These are phyloP conservation scores for Pontederia paniculata DNA, from an alignment of 176 grass and related monocot genomes.

Conservation along the genomic window DNA sequence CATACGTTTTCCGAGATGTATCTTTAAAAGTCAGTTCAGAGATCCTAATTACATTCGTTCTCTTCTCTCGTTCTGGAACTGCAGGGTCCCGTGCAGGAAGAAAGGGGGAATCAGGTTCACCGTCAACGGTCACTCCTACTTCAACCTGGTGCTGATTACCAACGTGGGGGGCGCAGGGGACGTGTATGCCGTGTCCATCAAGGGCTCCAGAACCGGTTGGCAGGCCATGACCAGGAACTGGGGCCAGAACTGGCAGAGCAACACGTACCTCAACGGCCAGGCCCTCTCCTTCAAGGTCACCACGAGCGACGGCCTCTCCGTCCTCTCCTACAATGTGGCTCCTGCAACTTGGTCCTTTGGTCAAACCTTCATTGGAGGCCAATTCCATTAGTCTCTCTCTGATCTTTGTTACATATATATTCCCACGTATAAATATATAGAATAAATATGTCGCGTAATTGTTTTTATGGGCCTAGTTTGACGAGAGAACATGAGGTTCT, in stretches of 20 bases:
- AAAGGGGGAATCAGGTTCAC: conserved; percentile 20
- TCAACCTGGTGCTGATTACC: conserved; percentile 21
- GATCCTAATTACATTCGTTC: not conserved
- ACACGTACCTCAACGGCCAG: conserved; percentile 9
- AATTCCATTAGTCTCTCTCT: not conserved
- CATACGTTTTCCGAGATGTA: not conserved
- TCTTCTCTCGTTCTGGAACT: not conserved
- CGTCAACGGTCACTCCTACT: conserved; percentile 24
- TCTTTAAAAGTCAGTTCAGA: not conserved
- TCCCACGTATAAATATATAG: not conserved
- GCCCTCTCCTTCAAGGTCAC: conserved; percentile 18
- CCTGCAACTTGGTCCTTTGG: conserved; percentile 15
- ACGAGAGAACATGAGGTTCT: too few relatives aligned
- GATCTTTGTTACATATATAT: not conserved
- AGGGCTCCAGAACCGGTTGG: conserved; percentile 9
- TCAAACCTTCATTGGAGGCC: conserved; percentile 16
- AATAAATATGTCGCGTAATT: not conserved
- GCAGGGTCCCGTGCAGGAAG: conserved; percentile 20
- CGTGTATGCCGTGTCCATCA: conserved; percentile 18
- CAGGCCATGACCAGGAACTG: conserved; percentile 23
- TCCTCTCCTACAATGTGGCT: conserved; percentile 15
- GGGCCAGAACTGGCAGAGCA: conserved; percentile 26
- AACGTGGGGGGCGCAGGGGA: conserved; percentile 20
- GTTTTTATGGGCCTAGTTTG: too few relatives aligned
- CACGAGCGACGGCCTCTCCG: conserved; percentile 10